phyloP scores from a whole-genome alignment of 768 basidiomycete genomes.

The Podaxis sp. region DNA sequence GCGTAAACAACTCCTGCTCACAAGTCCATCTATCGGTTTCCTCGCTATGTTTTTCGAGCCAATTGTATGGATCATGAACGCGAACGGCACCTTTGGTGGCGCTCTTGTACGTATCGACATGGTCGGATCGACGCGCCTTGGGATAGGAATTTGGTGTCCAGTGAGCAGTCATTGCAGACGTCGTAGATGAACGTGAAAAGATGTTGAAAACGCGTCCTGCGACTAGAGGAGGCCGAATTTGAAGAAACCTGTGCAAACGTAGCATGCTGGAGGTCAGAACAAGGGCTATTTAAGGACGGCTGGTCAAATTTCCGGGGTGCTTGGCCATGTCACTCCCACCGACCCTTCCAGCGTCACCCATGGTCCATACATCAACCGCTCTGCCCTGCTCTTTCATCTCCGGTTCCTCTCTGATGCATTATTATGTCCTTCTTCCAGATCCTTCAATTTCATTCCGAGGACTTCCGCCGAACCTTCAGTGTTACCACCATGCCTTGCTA shows the following conservation, averaged over 20 bases:
- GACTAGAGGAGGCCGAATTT: neutral
- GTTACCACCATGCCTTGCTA: neutral
- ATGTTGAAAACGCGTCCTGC: slow-evolving; percentile 24
- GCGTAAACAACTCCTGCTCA: slow-evolving; percentile 59
- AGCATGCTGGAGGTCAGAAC: slow-evolving; percentile 22
- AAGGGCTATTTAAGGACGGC: slow-evolving; percentile 6
- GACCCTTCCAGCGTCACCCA: neutral
- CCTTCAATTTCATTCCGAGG: neutral
- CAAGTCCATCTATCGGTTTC: slow-evolving; percentile 69
- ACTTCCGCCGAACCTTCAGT: neutral
- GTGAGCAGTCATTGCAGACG: slow-evolving; percentile 37
- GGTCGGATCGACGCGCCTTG: slow-evolving; percentile 59
- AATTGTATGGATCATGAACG: slow-evolving; percentile 72
- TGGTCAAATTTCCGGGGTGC: neutral
- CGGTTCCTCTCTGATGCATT: neutral
- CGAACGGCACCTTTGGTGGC: slow-evolving; percentile 58
- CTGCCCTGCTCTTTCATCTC: slow-evolving; percentile 1
- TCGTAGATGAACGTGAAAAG: slow-evolving; percentile 24
- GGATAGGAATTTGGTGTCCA: slow-evolving; percentile 69
- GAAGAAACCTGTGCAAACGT: slow-evolving; percentile 18
- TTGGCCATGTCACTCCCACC: neutral
- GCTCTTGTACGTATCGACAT: slow-evolving; percentile 70
- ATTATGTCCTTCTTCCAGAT: neutral
- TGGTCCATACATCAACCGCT: neutral
- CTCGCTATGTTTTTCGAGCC: slow-evolving; percentile 64